Percentiles rank a stretch among this genome's conserved stretches.
These are phyloP conservation scores for Xerocomus amazonicus DNA, from an alignment of 1,284 basidiomycete species.

Conservation along the genomic window DNA sequence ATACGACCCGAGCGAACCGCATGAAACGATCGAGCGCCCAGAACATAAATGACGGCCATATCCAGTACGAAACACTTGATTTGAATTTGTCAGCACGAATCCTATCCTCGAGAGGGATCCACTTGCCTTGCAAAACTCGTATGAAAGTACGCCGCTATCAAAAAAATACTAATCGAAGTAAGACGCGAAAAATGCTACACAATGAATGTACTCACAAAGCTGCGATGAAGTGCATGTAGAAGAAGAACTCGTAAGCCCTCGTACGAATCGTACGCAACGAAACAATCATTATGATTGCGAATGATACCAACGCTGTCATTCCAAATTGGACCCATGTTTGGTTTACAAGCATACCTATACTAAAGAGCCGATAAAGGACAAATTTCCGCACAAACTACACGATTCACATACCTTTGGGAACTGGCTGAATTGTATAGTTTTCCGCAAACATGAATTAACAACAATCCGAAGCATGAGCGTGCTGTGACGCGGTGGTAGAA, in stretches of 20 bases:
- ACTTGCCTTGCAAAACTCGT: conserved; percentile 22
- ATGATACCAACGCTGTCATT: conserved; percentile 35
- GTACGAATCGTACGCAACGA: conserved; percentile 45
- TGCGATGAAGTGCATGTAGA: conserved; percentile 39
- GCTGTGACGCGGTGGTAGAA: conserved; percentile 51
- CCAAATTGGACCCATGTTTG: conserved; percentile 40
- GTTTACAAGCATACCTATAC: conserved; percentile 1
- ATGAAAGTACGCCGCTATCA: conserved; percentile 44
- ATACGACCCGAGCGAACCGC: conserved; percentile 46
- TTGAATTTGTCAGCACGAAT: background rate
- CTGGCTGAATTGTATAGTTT: conserved; percentile 29
- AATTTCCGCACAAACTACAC: background rate
- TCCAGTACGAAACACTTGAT: conserved; percentile 31
- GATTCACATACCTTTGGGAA: conserved; percentile 9
- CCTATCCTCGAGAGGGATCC: background rate
- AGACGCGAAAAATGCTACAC: background rate
- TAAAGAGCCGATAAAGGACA: conserved; percentile 6
- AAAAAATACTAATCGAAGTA: conserved; percentile 34
- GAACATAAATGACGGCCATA: conserved; percentile 58
- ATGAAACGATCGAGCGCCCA: conserved; percentile 64
- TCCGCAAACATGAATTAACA: conserved; percentile 48
- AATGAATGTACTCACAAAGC: conserved; percentile 36
- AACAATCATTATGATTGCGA: conserved; percentile 39
- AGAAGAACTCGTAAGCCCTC: conserved; percentile 47
- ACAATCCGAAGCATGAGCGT: conserved; percentile 45